phyloP scores from a whole-genome alignment of 2,329 filamentous ascomycete species.

The Pseudogymnoascus sp. region DNA sequence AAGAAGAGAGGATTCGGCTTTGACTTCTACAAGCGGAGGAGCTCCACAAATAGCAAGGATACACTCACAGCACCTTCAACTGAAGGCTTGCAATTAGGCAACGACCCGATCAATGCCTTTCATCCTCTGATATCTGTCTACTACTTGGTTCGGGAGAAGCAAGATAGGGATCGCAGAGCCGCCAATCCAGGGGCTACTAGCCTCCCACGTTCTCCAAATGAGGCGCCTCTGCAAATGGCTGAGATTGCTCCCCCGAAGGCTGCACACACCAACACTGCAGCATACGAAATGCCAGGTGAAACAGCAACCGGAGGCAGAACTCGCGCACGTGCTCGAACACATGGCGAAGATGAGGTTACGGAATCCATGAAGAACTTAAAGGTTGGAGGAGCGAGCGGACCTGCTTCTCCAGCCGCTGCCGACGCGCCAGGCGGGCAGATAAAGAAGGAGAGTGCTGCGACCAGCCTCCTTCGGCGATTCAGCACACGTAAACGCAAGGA shows the following conservation, averaged over 20 bases:
- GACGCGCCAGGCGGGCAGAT: constrained; percentile 51
- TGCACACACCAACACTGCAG: constrained; percentile 75
- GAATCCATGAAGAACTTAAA: constrained; percentile 63
- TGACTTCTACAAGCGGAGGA: constrained; percentile 93
- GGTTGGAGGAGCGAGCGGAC: constrained; percentile 38
- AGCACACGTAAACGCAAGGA: constrained; percentile 76
- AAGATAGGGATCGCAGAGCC: constrained; percentile 61
- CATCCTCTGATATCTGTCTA: constrained; percentile 90
- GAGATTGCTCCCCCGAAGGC: constrained; percentile 69
- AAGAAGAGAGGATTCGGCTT: constrained; percentile 82
- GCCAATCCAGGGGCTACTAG: constrained; percentile 49
- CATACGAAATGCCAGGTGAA: constrained; percentile 85
- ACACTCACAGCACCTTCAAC: constrained; percentile 76
- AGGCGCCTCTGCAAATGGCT: constrained; percentile 54
- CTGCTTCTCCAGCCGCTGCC: constrained; percentile 40
- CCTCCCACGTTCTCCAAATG: constrained; percentile 47
- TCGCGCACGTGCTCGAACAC: constrained; percentile 78
- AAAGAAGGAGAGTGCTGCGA: constrained; percentile 82
- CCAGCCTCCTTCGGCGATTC: constrained; percentile 75
- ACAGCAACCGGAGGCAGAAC: constrained; percentile 76
- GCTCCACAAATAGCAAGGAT: constrained; percentile 80
- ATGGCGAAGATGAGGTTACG: constrained; percentile 84
- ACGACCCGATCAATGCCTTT: constrained; percentile 86
- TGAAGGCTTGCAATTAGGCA: constrained; percentile 73
- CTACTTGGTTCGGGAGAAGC: constrained; percentile 91